Percentiles rank a stretch among this genome's conserved stretches.
These are phyloP conservation scores for Mucor circinelloides DNA, from an alignment of 371 early-diverging fungal species.

Conservation along the genomic window DNA sequence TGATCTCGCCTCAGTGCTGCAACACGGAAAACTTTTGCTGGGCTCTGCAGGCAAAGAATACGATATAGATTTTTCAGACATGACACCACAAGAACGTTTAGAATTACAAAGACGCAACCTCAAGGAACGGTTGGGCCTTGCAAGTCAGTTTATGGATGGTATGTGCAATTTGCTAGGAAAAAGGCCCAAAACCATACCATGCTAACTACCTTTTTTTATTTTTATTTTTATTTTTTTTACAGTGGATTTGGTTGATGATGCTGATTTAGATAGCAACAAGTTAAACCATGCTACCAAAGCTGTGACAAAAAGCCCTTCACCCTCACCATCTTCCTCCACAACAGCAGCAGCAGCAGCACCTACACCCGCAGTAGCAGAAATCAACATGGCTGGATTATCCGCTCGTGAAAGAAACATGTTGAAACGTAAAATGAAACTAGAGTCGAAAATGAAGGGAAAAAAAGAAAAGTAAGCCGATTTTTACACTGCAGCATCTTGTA, in stretches of 20 bases:
- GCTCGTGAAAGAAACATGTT: conserved; percentile 88
- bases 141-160: conserved; percentile 90
- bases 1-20: conserved; percentile 81
- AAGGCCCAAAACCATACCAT: too few relatives aligned
- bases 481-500: not conserved
- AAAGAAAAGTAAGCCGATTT: conserved; percentile 67
- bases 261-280: conserved; percentile 54
- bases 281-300: conserved; percentile 23
- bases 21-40: conserved; percentile 80
- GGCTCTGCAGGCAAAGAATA: conserved; percentile 92
- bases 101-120: conserved; percentile 83
- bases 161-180: conserved; percentile 9
- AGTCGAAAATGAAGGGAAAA: conserved; percentile 73
- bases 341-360: conserved; percentile 20
- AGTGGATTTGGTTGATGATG: conserved; percentile 76
- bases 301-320: conserved; percentile 31
- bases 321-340: conserved; percentile 36
- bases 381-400: conserved; percentile 83
- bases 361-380: conserved; percentile 52
- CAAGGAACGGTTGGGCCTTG: conserved; percentile 84
- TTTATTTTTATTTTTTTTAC: conserved; percentile 1
- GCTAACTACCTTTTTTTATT: too few relatives aligned
- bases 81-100: conserved; percentile 86
- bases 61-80: conserved; percentile 78
- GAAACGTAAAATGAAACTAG: conserved; percentile 87